Base-by-base conservation (phyloP, 148 eudicot genomes). In the Mesembryanthemum crystallinum region DNA sequence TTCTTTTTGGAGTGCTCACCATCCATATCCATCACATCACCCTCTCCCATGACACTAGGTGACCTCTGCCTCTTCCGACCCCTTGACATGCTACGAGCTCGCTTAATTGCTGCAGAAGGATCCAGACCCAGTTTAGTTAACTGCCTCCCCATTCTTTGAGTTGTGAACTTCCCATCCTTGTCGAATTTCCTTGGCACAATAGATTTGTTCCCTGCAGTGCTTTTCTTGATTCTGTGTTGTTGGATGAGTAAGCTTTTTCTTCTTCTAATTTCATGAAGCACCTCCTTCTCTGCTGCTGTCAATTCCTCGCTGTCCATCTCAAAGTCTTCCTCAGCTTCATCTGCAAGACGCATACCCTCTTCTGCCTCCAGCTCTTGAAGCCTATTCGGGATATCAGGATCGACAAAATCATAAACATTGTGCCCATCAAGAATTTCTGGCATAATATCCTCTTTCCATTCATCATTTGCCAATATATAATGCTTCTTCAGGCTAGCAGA, bases 1-100 rank as follows among this genome's bases (percentile, higher is more conserved):
- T 87, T 94, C 90, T 94, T 94, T 73, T 86, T 90, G 18, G 83
- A 67, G 30, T 78, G 83, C 25, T 84, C 89, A 32, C 14, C 77
- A 79, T 91, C 98, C 71, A 90, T 23, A 35, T 88, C 97, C 95
- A 88, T 89, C 8, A 81, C 82, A 77, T 89, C 91, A 39, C 64
- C 76, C 37, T 75, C 75, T 15, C 47, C 77, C 73, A 52, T 76
- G 71, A 63, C 74, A 69, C 77, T 87, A 20, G 70, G 30, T 3
- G 96, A 91, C 75, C 98, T 90, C 65, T 91, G 88, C 83, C 98
- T 86, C 92, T 94, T 94, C 32, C 93, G 87, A 15, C 98, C 98
- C 76, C 97, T 86, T 15, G 97, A 90, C 68, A 77, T 83, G 79
- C 97, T 94, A 25, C 91, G 91, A 20, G 91, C 89, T 21, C 98